Evolutionary conservation across 768 basidiomycete genomes (phyloP).

Genomic region (Lepiota brunneoincarnata): DNA sequence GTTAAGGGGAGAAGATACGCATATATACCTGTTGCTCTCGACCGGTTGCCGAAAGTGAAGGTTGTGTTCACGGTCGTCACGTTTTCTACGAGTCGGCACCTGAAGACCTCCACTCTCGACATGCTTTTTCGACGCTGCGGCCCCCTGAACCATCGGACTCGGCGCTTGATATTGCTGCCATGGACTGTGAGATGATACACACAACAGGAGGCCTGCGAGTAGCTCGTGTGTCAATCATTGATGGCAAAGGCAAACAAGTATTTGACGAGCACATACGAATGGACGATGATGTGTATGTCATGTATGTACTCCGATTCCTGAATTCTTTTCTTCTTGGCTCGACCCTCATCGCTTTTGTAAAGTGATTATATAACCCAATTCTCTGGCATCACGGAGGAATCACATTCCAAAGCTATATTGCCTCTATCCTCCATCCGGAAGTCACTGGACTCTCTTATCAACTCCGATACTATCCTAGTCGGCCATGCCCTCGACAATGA

Average conservation of each 20-base stretch:
- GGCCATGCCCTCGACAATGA: conserved; percentile 95
- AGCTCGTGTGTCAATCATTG: conserved; percentile 87
- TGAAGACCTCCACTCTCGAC: conserved; percentile 66
- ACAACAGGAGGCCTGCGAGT: conserved; percentile 91
- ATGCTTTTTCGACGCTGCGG: conserved; percentile 60
- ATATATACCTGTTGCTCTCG: conserved; percentile 80
- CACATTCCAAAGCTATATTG: conserved; percentile 57
- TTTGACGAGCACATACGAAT: conserved; percentile 82
- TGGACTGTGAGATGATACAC: conserved; percentile 98
- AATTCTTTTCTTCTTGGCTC: not conserved
- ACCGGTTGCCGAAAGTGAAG: conserved; percentile 52
- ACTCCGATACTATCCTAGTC: conserved; percentile 80
- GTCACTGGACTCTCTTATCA: conserved; percentile 70
- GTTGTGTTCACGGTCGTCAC: conserved; percentile 80
- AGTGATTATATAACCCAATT: conserved; percentile 94
- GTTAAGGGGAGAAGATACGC: conserved; percentile 63
- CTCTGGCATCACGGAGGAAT: conserved; percentile 71
- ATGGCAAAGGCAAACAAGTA: conserved; percentile 67
- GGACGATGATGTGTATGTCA: conserved; percentile 76
- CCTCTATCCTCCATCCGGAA: conserved; percentile 65
- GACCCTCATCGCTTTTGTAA: conserved; percentile 7
- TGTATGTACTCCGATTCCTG: conserved; percentile 43
- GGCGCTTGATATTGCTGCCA: conserved; percentile 74
- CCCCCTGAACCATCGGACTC: conserved; percentile 21
- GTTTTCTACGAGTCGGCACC: conserved; percentile 83